These are phyloP conservation scores for Psidium friedrichsthalianum DNA, from an alignment of 345 rosid species.

Conservation along the genomic window DNA sequence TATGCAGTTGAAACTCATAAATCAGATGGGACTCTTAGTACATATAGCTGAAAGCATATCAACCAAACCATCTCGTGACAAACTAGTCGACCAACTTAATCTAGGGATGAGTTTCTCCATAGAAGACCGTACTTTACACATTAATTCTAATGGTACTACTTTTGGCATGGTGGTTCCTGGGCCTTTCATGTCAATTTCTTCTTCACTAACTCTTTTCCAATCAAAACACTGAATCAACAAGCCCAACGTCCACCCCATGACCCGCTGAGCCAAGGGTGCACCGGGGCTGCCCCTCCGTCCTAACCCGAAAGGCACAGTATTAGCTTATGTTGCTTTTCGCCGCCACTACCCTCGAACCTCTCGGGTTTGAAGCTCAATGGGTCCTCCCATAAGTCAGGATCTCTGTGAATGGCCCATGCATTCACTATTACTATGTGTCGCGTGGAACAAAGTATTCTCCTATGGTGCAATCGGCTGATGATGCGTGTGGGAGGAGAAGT, in stretches of 20 bases:
- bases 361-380: constrained; percentile 32
- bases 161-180: constrained; percentile 24
- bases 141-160: constrained; percentile 18
- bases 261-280: constrained; percentile 18
- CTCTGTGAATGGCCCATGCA: constrained; percentile 47
- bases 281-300: constrained; percentile 52
- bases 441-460: constrained; percentile 29
- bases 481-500: constrained; percentile 20
- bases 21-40: background rate
- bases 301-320: constrained; percentile 31
- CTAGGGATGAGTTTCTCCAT: constrained; percentile 10
- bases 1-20: background rate
- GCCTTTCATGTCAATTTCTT: constrained; percentile 21
- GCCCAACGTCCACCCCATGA: constrained; percentile 24
- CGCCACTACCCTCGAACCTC: constrained; percentile 14
- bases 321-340: constrained; percentile 8
- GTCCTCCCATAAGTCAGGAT: constrained; percentile 35
- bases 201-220: constrained; percentile 26
- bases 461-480: constrained; percentile 22
- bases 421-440: constrained; percentile 29
- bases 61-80: background rate
- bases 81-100: constrained; percentile 6
- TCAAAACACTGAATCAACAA: constrained; percentile 41
- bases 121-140: constrained; percentile 27
- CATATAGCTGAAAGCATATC: background rate